Conservation (phyloP, 2,329 filamentous ascomycete genomes). For the Fusarium anguioides region DNA sequence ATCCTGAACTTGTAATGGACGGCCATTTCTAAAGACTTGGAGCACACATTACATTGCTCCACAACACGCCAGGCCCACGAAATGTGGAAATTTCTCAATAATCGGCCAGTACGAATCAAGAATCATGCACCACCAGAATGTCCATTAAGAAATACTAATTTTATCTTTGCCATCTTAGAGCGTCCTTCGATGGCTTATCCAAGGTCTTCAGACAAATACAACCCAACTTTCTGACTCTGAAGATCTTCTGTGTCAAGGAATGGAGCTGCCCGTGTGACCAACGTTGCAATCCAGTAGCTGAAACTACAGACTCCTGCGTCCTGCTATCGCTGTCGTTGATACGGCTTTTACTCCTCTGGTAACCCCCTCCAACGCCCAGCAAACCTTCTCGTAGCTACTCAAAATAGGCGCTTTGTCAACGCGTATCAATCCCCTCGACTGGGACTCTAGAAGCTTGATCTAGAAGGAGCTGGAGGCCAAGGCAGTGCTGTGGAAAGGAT, state of each 20-base stretch:
- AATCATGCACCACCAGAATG: conserved; percentile 22
- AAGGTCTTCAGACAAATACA: not conserved
- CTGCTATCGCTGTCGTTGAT: not conserved
- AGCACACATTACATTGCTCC: too few relatives aligned
- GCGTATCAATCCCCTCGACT: not conserved
- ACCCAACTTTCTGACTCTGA: not conserved
- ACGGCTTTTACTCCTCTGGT: not conserved
- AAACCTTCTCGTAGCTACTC: not conserved
- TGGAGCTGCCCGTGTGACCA: conserved; percentile 11
- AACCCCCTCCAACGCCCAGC: conserved; percentile 6
- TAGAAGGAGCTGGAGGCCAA: not conserved
- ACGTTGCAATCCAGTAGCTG: conserved; percentile 5
- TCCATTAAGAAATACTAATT: not conserved
- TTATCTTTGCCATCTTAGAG: not conserved
- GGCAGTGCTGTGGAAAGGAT: conserved; percentile 1
- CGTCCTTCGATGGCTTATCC: not conserved
- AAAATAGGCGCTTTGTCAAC: conserved; percentile 11
- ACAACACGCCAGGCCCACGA: too few relatives aligned
- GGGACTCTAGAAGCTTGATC: conserved; percentile 1
- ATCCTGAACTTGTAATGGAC: too few relatives aligned
- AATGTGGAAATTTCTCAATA: conserved; percentile 1
- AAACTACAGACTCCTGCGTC: not conserved
- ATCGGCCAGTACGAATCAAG: conserved; percentile 21
- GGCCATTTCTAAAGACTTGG: too few relatives aligned
- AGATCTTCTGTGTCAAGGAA: conserved; percentile 11